These are phyloP conservation scores for Xylaria bambusicola DNA, from an alignment of 495 filamentous ascomycete genomes.

Conservation along the genomic window DNA sequence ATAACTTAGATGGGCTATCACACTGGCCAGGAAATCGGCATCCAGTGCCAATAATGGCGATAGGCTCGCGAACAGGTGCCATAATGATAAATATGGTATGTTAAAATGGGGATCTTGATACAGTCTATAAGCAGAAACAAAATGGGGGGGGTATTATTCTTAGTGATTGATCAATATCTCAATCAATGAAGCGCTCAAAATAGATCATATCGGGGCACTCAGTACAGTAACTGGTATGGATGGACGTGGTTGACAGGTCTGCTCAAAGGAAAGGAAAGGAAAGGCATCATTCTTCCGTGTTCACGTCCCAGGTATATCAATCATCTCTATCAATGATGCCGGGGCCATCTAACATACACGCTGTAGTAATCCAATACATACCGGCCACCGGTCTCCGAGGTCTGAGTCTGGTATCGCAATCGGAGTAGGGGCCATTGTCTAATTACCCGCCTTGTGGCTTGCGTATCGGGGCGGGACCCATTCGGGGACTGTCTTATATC, in stretches of 20 bases:
- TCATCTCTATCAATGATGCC: background rate
- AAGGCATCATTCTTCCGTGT: background rate
- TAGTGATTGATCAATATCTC: background rate
- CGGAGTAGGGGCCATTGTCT: constrained; percentile 9
- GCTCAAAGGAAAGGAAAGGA: background rate
- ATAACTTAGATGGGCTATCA: constrained; percentile 42
- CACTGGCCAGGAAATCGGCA: constrained; percentile 51
- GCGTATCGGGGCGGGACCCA: background rate
- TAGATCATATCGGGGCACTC: background rate
- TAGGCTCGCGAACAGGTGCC: background rate
- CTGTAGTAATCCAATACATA: background rate
- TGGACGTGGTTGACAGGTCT: too few species aligned
- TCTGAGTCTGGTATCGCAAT: constrained; percentile 1
- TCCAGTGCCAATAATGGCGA: constrained; percentile 47
- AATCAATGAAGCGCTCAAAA: background rate
- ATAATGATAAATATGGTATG: constrained; percentile 15
- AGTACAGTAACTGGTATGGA: background rate
- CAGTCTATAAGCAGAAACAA: background rate
- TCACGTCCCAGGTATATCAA: background rate
- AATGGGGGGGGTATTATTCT: background rate
- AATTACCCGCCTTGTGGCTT: background rate
- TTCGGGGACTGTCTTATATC: background rate
- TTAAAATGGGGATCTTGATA: constrained; percentile 20
- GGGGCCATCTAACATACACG: background rate
- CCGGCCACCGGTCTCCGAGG: background rate